phyloP scores from a whole-genome alignment of 306 rosid species.

The Vigna nakashimae region DNA sequence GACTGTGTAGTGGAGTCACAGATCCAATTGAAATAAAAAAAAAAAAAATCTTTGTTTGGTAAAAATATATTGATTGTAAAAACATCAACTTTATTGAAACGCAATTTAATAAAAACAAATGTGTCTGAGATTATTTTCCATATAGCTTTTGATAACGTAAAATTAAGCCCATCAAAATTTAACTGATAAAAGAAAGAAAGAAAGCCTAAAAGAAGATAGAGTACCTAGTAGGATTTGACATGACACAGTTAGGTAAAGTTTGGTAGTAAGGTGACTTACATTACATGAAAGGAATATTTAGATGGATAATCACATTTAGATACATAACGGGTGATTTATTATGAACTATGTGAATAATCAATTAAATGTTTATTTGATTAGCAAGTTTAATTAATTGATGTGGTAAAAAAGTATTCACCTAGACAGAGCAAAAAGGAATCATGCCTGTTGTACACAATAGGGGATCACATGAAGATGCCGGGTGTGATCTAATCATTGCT shows the following conservation, averaged over 20 bases:
- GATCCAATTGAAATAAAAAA: not conserved
- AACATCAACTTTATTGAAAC: not conserved
- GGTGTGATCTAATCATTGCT: slow-evolving; percentile 35
- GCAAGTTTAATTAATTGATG: slow-evolving; percentile 3
- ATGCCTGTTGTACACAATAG: not conserved
- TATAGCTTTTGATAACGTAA: not conserved
- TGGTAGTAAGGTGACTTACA: slow-evolving; percentile 19
- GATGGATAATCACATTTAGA: slow-evolving; percentile 29
- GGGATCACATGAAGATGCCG: slow-evolving; percentile 21
- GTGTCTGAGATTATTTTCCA: not conserved
- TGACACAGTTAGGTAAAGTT: slow-evolving; percentile 17
- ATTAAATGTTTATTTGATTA: not conserved
- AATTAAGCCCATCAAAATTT: no score
- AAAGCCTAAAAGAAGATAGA: not conserved
- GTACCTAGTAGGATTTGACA: slow-evolving; percentile 3
- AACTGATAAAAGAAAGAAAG: no score
- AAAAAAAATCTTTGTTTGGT: not conserved
- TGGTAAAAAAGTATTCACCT: slow-evolving; percentile 14
- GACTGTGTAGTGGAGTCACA: no score
- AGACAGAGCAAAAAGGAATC: slow-evolving; percentile 24
- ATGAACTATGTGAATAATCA: not conserved
- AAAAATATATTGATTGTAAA: not conserved
- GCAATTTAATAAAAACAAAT: not conserved
- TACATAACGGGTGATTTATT: not conserved
- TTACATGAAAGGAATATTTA: slow-evolving; percentile 23